Conservation (phyloP, 2,329 filamentous ascomycete species). For the Leptographium flavum region DNA sequence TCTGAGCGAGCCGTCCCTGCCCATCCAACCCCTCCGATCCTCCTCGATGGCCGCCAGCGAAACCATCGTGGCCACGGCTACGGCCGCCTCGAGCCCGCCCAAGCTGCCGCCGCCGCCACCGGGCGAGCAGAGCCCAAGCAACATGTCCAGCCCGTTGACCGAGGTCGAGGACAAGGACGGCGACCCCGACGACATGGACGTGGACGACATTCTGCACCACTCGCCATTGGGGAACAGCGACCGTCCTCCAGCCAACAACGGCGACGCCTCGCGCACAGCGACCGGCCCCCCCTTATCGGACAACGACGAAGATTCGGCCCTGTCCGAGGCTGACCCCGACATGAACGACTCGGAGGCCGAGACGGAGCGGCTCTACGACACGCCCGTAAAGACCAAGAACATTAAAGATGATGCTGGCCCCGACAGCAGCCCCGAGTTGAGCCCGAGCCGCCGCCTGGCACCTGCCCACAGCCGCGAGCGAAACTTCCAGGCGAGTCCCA, state of each 20-base stretch:
- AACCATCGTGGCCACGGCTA: constrained; percentile 31
- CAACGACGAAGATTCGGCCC: constrained; percentile 25
- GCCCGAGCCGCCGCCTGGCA: constrained; percentile 18
- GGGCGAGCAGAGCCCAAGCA: constrained; percentile 47
- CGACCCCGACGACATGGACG: constrained; percentile 49
- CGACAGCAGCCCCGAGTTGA: constrained; percentile 44
- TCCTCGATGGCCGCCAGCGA: constrained; percentile 34
- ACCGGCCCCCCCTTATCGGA: constrained; percentile 7
- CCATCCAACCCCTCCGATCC: neutral
- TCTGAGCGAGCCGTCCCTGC: neutral
- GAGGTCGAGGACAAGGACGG: constrained; percentile 73
- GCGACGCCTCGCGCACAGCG: constrained; percentile 11
- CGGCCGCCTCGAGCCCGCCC: constrained; percentile 28
- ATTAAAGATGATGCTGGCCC: constrained; percentile 12
- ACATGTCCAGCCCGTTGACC: constrained; percentile 79
- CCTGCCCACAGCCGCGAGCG: constrained; percentile 8
- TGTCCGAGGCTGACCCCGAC: constrained; percentile 35
- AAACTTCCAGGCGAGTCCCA: constrained; percentile 40
- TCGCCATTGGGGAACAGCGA: constrained; percentile 4
- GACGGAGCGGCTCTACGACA: constrained; percentile 82
- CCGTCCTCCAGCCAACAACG: constrained; percentile 11
- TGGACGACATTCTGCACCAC: constrained; percentile 21
- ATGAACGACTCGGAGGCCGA: constrained; percentile 69
- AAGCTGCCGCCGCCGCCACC: constrained; percentile 18
- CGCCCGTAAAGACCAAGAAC: constrained; percentile 47